Conservation (phyloP, 2,329 filamentous ascomycete genomes). For the Aspergillus ustus region DNA sequence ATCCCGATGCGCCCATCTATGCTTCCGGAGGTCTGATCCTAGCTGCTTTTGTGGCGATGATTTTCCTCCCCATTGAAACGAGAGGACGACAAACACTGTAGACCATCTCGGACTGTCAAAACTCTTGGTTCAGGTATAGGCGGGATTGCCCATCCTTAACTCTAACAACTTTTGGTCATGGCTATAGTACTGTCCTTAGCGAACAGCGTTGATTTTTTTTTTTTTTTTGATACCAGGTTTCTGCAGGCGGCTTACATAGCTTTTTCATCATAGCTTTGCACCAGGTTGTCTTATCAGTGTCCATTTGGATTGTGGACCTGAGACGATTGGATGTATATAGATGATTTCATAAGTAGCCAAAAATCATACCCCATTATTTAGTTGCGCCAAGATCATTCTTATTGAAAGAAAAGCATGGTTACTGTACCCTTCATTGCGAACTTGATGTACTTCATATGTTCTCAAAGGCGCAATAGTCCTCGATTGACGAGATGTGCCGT, state of each 20-base stretch:
- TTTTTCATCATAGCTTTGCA: not conserved
- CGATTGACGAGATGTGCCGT: no score
- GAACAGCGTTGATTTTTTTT: not conserved
- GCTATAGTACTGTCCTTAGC: not conserved
- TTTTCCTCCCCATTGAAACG: slow-evolving; percentile 52
- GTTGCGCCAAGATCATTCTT: not conserved
- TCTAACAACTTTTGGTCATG: not conserved
- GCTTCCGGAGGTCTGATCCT: slow-evolving; percentile 50
- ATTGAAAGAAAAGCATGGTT: not conserved
- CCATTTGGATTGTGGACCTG: no score
- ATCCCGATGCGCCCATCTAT: slow-evolving; percentile 51
- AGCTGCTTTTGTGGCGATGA: slow-evolving; percentile 52
- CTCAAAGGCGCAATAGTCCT: no score
- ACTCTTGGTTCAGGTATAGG: not conserved
- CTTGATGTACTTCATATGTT: no score
- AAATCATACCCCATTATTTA: not conserved
- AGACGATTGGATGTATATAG: not conserved
- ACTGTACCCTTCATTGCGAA: no score
- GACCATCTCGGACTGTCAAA: not conserved
- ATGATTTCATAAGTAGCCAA: not conserved
- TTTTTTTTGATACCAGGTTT: not conserved
- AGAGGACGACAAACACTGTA: slow-evolving; percentile 49
- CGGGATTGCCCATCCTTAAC: not conserved
- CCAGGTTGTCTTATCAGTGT: not conserved
- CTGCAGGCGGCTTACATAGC: not conserved